Evolutionary conservation across 2,329 filamentous ascomycete genomes (phyloP).

Genomic region (Alternaria ethzedia): DNA sequence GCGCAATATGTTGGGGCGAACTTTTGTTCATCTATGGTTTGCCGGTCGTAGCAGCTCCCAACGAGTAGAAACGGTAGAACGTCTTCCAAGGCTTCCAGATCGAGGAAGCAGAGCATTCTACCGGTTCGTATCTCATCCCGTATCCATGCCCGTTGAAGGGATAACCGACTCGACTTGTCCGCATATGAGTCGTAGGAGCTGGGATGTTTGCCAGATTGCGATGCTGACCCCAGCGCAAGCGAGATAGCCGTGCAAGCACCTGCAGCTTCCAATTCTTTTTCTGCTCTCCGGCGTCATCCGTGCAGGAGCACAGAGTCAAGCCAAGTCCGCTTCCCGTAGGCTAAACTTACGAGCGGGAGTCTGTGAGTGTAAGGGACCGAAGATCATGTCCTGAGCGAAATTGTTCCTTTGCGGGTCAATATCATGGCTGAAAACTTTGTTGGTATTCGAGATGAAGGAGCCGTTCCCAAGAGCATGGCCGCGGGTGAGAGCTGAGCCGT

Average conservation of each 20-base stretch:
- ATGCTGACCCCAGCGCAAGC: conserved; percentile 30
- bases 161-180: conserved; percentile 26
- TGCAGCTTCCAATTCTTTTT: conserved; percentile 39
- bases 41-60: neutral
- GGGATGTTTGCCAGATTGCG: conserved; percentile 27
- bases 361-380: conserved; percentile 37
- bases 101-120: conserved; percentile 28
- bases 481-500: conserved; percentile 18
- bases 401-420: conserved; percentile 14
- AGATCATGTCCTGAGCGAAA: conserved; percentile 40
- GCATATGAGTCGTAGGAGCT: conserved; percentile 23
- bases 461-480: conserved; percentile 18
- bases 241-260: conserved; percentile 30
- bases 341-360: conserved; percentile 44
- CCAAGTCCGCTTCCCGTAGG: conserved; percentile 43
- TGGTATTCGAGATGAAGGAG: conserved; percentile 17
- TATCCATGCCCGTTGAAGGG: conserved; percentile 39
- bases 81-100: conserved; percentile 25
- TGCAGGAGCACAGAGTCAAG: conserved; percentile 33
- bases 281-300: conserved; percentile 41
- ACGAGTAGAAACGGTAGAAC: conserved; percentile 13
- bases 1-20: conserved; percentile 26
- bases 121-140: conserved; percentile 33
- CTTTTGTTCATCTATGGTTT: conserved; percentile 2
- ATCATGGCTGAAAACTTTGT: conserved; percentile 19